These are phyloP conservation scores for Parasarocladium wereldwijsianum DNA, from an alignment of 2,329 filamentous ascomycete genomes.

Conservation along the genomic window DNA sequence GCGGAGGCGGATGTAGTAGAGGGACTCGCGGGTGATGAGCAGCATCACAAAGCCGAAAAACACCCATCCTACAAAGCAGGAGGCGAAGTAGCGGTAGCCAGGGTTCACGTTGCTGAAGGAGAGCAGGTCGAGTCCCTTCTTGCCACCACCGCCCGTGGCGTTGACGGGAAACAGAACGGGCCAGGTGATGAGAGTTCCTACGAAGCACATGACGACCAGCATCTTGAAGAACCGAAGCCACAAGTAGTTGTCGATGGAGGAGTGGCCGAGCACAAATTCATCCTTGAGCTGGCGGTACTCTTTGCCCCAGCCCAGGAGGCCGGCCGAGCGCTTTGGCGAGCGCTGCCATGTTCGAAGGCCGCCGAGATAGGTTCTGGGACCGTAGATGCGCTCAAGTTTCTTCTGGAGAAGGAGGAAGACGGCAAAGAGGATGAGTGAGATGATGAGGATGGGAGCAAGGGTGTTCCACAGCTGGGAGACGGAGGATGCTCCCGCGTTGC, in stretches of 20 bases:
- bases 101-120: constrained; percentile 54
- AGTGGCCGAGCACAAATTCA: constrained; percentile 66
- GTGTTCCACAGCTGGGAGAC: constrained; percentile 1
- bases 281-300: constrained; percentile 52
- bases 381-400: constrained; percentile 31
- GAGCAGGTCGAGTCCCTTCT: constrained; percentile 54
- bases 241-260: constrained; percentile 74
- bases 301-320: constrained; percentile 47
- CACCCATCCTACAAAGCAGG: constrained; percentile 57
- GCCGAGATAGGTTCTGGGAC: constrained; percentile 33
- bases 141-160: constrained; percentile 51
- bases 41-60: constrained; percentile 75
- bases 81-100: constrained; percentile 54
- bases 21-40: constrained; percentile 65
- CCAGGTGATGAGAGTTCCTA: constrained; percentile 70
- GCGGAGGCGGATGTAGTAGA: constrained; percentile 74
- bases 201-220: constrained; percentile 51
- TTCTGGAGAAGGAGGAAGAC: constrained; percentile 30
- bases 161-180: constrained; percentile 71
- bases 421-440: constrained; percentile 23
- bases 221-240: constrained; percentile 73
- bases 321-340: constrained; percentile 18
- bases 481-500: not conserved
- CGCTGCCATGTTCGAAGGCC: constrained; percentile 25
- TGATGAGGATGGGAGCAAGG: constrained; percentile 2